Evolutionary conservation across 2,329 filamentous ascomycete species (phyloP), one percentile per base, ranked within the genome.

Genomic region (Diaporthe velutina): DNA sequence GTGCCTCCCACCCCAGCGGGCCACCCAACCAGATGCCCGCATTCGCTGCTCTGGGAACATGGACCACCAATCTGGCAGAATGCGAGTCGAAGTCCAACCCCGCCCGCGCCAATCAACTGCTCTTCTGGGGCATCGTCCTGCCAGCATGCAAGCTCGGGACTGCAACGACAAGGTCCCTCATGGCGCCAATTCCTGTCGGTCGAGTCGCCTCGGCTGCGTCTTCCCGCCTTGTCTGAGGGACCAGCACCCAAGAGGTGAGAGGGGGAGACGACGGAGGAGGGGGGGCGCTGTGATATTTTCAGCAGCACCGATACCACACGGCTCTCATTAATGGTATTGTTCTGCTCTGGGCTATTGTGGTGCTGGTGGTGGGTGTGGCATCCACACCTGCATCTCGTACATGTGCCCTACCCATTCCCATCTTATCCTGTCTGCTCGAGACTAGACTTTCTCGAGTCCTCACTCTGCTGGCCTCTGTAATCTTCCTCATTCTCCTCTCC

Each of bases 141-240:
- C 52, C 70, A 28, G 58, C 54, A 61, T 61, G 60, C 40, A 42
- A 58, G 54, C 54, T 52, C 64, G 74, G 54, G 38, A 70, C 35
- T 52, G 38, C 61, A 45, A 48, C 57, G 40, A 73, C 74, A 64
- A 54, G 61, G 60, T 42, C 74, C 64, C 54, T 28, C 28, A 76
- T 70, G 68, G 74, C 74, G 74, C 72, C 72, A 74, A 61, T 67
- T 54, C 55, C 52, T 66, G 40, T 38, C 57, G 58, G 28, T 52
- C 68, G 35, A 57, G 70, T 72, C 73, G 70, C 40, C 38, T 71
- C 38, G 73, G 58, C 68, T 71, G 68, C 52, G 38, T 72, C 45
- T 55, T 52, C 58, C 67, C 67, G 67, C 50, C 57, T n/a, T 22
- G 54, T 35, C 35, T 54, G 68, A 54, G 73, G 22, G 58, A 52